Conservation (phyloP, 2,329 filamentous ascomycete genomes). For the Exutisphaerella laricina region DNA sequence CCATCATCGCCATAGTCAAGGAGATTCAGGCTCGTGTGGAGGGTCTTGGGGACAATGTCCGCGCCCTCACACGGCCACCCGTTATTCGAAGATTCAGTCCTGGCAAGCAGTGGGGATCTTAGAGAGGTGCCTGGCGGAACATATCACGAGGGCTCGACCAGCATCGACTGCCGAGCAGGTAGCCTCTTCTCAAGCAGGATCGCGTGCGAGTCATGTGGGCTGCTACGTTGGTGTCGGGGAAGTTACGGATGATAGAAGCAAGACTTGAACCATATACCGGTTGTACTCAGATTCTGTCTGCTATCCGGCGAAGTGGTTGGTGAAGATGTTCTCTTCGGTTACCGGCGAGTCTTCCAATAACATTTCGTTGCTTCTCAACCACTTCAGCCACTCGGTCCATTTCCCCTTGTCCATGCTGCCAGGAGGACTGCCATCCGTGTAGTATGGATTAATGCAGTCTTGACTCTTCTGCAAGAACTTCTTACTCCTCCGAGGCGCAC, state of each 20-base stretch:
- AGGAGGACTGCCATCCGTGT: slow-evolving; percentile 14
- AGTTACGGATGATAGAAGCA: not conserved
- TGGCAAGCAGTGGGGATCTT: slow-evolving; percentile 14
- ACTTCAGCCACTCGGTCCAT: slow-evolving; percentile 15
- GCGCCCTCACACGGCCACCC: slow-evolving; percentile 15
- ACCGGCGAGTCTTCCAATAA: slow-evolving; percentile 7
- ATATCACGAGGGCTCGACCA: not conserved
- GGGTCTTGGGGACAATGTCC: slow-evolving; percentile 22
- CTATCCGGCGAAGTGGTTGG: slow-evolving; percentile 11
- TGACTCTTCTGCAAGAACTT: slow-evolving; percentile 29
- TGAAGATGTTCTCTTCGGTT: slow-evolving; percentile 14
- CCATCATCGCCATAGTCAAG: slow-evolving; percentile 14
- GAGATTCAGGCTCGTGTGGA: slow-evolving; percentile 14
- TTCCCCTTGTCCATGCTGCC: slow-evolving; percentile 15
- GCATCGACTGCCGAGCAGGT: not conserved
- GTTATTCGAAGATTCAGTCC: slow-evolving; percentile 13
- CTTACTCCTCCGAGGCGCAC: slow-evolving; percentile 18
- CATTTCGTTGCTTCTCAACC: slow-evolving; percentile 11
- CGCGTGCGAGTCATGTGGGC: not conserved
- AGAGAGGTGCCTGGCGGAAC: slow-evolving; percentile 12
- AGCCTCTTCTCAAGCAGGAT: not conserved
- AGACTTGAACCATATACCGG: not conserved
- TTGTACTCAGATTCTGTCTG: not conserved
- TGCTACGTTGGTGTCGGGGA: not conserved
- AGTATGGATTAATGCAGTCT: slow-evolving; percentile 28